Base-by-base conservation (phyloP, 73 alveolate species). In the Uronychia setigera region DNA sequence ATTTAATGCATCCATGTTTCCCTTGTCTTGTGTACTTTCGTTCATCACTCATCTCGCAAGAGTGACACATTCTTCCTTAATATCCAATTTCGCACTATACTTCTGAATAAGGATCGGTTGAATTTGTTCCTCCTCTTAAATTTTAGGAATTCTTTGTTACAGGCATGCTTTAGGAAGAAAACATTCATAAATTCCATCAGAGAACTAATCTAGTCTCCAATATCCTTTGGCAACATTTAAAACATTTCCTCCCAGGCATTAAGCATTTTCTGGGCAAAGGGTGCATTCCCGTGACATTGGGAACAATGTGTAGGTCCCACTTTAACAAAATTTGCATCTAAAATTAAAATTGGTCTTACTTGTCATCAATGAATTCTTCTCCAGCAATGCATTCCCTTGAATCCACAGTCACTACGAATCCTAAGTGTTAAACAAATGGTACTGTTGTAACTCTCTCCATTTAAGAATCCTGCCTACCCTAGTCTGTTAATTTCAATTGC, bases 1-100 rank as follows among this genome's bases (percentile, higher is more conserved):
- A 85, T 77, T 85, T 85, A 29, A 85, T 32, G 81, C 92, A 85
- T 77, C 77, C 87, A 35, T 78, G 85, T 46, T 77, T 76, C 33
- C 83, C 82, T n/a, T 31, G 1, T 60, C 92, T 78, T 9, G 86
- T 78, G 34, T 85, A 85, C 86, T 74, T 1, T 25, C 9, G 58
- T 1, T 25, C 32, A 9, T 76, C 81, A 5, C 29, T 25, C 81
- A 76, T 76, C 32, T 28, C n/a, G 59, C 81, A 76, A 28, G 25
- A 35, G 32, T 76, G 81, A 27, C 81, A 76, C 5, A 76, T 35
- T 9, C 28, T 1, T 5, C 81, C 81, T 5, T 76, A 25, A 58
- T 76, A 76, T 5, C 81, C 81, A 28, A 59, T 1, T 31, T 5
- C 29, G 84, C 90, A 76, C 75, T 76, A 77, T 46, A 32, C 77